Conservation (phyloP, 768 basidiomycete species). For the Zangia roseola region DNA sequence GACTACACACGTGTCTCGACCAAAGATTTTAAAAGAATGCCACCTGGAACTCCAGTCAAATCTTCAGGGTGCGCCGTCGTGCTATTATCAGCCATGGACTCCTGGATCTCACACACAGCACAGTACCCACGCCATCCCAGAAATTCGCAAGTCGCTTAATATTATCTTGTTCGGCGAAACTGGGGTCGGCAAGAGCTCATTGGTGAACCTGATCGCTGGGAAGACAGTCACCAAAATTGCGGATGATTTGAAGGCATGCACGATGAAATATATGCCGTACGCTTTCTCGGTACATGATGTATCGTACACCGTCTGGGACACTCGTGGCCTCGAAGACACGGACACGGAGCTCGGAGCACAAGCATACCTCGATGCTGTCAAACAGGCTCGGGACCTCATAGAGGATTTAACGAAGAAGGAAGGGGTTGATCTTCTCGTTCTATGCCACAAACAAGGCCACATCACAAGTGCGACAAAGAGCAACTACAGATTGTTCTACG, state of each 20-base stretch:
- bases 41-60: too few species aligned
- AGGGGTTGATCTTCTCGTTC: conserved; percentile 4
- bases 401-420: background rate
- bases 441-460: background rate
- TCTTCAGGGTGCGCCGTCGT: too few species aligned
- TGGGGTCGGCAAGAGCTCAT: conserved; percentile 1
- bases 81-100: background rate
- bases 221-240: background rate
- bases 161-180: conserved; percentile 4
- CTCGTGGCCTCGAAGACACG: background rate
- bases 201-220: conserved; percentile 4
- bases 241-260: background rate
- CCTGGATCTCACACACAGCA: background rate
- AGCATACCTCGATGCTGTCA: background rate
- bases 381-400: background rate
- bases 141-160: background rate
- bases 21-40: too few species aligned
- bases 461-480: background rate
- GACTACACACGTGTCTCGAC: too few species aligned
- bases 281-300: background rate
- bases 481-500: conserved; percentile 4
- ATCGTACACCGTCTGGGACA: conserved; percentile 3
- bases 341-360: background rate
- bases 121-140: background rate
- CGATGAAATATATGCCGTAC: background rate